These are phyloP conservation scores for Chaetomiaceae sp. DNA, from an alignment of 2,329 filamentous ascomycete genomes.

Conservation along the genomic window DNA sequence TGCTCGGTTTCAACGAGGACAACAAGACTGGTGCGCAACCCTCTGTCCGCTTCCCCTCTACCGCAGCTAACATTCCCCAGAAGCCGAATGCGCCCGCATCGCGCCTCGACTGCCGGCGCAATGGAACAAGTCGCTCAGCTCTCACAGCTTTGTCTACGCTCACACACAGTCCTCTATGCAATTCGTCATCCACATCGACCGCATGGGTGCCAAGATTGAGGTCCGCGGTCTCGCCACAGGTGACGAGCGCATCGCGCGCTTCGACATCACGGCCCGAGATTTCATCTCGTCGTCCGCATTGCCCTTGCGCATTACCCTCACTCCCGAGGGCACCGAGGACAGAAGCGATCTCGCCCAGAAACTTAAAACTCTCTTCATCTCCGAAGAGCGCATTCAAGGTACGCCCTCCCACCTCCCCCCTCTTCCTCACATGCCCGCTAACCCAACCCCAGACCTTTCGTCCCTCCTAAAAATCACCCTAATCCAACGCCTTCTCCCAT, in stretches of 20 bases:
- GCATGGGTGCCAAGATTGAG: constrained; percentile 79
- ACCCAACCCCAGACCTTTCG: constrained; percentile 52
- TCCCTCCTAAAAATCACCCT: constrained; percentile 70
- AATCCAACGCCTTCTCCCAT: constrained; percentile 77
- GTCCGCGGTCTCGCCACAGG: constrained; percentile 74
- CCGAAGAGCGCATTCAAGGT: constrained; percentile 58
- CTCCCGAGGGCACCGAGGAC: constrained; percentile 40
- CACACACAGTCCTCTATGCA: constrained; percentile 82
- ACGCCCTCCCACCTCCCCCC: constrained; percentile 1
- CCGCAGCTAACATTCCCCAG: constrained; percentile 31
- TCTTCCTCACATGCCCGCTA: background rate
- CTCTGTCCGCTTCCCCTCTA: background rate
- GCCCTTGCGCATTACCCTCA: constrained; percentile 52
- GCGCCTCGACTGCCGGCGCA: constrained; percentile 63
- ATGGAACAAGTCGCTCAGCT: constrained; percentile 73
- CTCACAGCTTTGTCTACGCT: constrained; percentile 79
- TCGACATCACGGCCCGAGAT: constrained; percentile 71
- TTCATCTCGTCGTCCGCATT: constrained; percentile 60
- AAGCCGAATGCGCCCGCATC: constrained; percentile 52
- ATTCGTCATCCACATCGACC: constrained; percentile 76
- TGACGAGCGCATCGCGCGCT: constrained; percentile 73
- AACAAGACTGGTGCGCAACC: constrained; percentile 59
- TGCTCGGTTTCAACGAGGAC: constrained; percentile 82
- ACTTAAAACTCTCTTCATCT: constrained; percentile 66
- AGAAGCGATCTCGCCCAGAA: constrained; percentile 45